Percentiles rank a stretch among this genome's conserved stretches.
phyloP scores from a whole-genome alignment of 306 rosid species.

The Cyclanthera cordifolia region DNA sequence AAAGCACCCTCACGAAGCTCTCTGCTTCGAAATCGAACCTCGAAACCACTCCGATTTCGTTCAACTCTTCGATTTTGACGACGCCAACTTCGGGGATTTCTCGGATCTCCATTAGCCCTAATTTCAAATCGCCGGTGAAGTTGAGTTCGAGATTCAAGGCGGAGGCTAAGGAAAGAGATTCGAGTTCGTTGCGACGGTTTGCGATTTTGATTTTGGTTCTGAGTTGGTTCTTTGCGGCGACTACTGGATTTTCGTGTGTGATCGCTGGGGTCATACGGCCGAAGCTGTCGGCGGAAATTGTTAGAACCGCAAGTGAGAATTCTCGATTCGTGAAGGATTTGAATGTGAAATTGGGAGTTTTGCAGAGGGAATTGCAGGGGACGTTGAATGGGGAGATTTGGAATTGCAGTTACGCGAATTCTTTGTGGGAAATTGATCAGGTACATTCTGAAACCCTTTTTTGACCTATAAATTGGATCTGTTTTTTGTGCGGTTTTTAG shows the following conservation, averaged over 20 bases:
- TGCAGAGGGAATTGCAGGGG: conserved; percentile 24
- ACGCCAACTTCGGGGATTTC: conserved; percentile 31
- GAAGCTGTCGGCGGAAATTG: conserved; percentile 27
- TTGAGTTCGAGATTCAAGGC: conserved; percentile 3
- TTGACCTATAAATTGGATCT: neutral
- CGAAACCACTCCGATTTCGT: conserved; percentile 44
- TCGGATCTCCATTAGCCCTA: conserved; percentile 15
- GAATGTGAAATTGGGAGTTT: too few relatives aligned
- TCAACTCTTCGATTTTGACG: conserved; percentile 37
- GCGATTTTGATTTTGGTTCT: conserved; percentile 25
- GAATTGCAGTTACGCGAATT: conserved; percentile 42
- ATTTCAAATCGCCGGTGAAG: conserved; percentile 25
- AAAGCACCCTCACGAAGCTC: conserved; percentile 48
- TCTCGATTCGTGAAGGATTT: too few relatives aligned
- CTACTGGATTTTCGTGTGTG: conserved; percentile 24
- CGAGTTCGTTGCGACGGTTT: conserved; percentile 17
- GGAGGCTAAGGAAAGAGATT: conserved; percentile 9
- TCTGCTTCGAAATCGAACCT: conserved; percentile 34
- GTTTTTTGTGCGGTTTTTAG: neutral
- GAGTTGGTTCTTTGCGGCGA: conserved; percentile 27
- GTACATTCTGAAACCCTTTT: conserved; percentile 16
- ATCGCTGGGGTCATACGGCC: conserved; percentile 32
- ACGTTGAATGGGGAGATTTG: conserved; percentile 19
- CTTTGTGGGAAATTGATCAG: conserved; percentile 58
- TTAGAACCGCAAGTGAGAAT: neutral